Evolutionary conservation across 208 protist genomes (phyloP).

Genomic region (Crithidia fasciculata): DNA sequence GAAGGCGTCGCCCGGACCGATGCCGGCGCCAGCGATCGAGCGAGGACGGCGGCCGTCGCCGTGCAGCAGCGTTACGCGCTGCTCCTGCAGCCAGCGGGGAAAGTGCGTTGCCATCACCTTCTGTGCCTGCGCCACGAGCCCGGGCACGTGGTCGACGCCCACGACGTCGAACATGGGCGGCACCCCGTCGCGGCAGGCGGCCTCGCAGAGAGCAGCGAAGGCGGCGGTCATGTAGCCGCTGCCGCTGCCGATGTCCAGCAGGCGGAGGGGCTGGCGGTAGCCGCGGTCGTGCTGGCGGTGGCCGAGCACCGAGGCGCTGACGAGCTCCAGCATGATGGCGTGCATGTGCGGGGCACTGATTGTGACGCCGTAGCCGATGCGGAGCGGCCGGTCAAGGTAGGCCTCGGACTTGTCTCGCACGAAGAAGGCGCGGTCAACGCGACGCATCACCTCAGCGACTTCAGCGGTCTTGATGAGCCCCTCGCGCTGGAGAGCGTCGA

Average conservation of each 20-base stretch:
- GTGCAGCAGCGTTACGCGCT: conserved; percentile 47
- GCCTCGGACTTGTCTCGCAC: conserved; percentile 39
- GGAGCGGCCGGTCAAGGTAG: conserved; percentile 76
- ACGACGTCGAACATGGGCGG: conserved; percentile 48
- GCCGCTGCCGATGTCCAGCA: conserved; percentile 88
- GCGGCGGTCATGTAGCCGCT: conserved; percentile 90
- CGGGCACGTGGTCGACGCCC: conserved; percentile 83
- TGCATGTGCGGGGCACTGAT: conserved; percentile 94
- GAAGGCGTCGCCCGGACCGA: conserved; percentile 32
- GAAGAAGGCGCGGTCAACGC: conserved; percentile 84
- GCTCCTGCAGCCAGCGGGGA: conserved; percentile 38
- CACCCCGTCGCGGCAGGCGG: conserved; percentile 20
- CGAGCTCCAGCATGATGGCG: conserved; percentile 84
- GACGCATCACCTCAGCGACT: conserved; percentile 65
- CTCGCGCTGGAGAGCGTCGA: conserved; percentile 55
- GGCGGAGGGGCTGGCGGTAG: conserved; percentile 29
- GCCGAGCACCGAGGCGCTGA: conserved; percentile 52
- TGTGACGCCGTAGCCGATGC: conserved; percentile 85
- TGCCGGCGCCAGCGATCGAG: conserved; percentile 15
- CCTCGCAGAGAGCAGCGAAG: conserved; percentile 62
- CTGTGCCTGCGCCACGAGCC: conserved; percentile 53
- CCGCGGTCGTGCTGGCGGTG: conserved; percentile 7
- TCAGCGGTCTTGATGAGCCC: conserved; percentile 54
- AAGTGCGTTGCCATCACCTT: conserved; percentile 53
- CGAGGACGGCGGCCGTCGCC: conserved; percentile 72